phyloP scores from a whole-genome alignment of 257 asterid species.

The Schizonepeta tenuifolia region DNA sequence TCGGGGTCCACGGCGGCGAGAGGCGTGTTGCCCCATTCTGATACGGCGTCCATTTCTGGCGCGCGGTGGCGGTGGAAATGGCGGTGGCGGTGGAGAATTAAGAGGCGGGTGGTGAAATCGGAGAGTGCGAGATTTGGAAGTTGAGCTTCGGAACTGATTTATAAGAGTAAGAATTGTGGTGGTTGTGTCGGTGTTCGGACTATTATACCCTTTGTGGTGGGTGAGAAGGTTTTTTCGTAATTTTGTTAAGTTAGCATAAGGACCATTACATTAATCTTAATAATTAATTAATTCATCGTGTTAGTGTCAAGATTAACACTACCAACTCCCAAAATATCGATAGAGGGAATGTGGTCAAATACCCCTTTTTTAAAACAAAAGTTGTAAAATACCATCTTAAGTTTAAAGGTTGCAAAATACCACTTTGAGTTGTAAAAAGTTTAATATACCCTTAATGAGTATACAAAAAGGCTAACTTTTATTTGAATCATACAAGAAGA shows the following conservation, averaged over 20 bases:
- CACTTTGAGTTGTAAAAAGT: no score
- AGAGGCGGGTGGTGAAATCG: background rate
- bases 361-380: no score
- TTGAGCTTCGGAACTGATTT: conserved; percentile 19
- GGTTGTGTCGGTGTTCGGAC: conserved; percentile 16
- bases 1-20: conserved; percentile 61
- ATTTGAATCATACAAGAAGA: no score
- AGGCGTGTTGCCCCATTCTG: conserved; percentile 58
- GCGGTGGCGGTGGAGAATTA: background rate
- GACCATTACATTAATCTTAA: background rate
- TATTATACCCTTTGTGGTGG: conserved; percentile 34
- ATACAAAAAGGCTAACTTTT: no score
- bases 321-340: conserved; percentile 21
- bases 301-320: background rate
- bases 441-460: no score
- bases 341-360: no score
- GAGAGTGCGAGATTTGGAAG: conserved; percentile 18
- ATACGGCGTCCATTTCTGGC: conserved; percentile 52
- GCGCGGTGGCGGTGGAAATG: background rate
- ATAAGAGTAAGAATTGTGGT: conserved; percentile 18
- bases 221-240: conserved; percentile 23
- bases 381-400: no score
- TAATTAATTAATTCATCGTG: background rate
- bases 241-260: background rate
- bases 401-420: no score